Base-by-base conservation (phyloP, 331 rosid species). In the Prunus yedoensis region DNA sequence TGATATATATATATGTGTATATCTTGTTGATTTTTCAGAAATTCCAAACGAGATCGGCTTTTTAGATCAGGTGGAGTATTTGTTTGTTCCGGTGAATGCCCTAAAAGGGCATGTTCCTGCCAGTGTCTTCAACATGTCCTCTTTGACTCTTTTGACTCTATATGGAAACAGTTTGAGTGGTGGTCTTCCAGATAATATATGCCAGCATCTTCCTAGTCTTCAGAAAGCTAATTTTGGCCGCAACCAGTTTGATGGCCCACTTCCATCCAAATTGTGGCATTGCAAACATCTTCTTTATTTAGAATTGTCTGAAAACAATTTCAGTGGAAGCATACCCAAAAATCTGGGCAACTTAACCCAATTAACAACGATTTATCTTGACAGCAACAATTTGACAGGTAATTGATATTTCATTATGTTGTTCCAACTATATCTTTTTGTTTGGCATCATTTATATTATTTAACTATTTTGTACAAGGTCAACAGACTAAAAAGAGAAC, bases 61-160 rank as follows among this genome's bases (percentile, higher is more conserved):
- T 8, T 51, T 75, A 58, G 32, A 30, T n/a, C 43, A 63, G 23
- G 30, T 75, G 62, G 64, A 62, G 60, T 3, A 20, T 10, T 62
- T 80, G 49, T 4, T 2, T 17, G 2, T 80, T 13, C 67, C 28
- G 38, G 18, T 8, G 7, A 80, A 75, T 30, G 60, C 28, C 53
- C 20, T 80, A 13, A 14, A 53, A 73, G 79, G 71, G 17, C 10
- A 51, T 3, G 65, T 68, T 74, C 83, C 79, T 18, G 1, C 1
- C 10, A 12, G 18, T n/a, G 4, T 79, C 47, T 79, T 79, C 79
- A 79, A 79, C 65, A 49, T 58, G 75, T 80, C 84, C 41, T 74
- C 79, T 32, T 12, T 75, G 50, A 66, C 8, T 8, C 8, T 1
- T 35, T 14, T 75, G 45, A 17, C 14, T 32, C 51, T 80, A 18